Evolutionary conservation across 208 protist species (phyloP), one percentile per base, ranked within the genome.

Genomic region (Trypanosoma lewisi): DNA sequence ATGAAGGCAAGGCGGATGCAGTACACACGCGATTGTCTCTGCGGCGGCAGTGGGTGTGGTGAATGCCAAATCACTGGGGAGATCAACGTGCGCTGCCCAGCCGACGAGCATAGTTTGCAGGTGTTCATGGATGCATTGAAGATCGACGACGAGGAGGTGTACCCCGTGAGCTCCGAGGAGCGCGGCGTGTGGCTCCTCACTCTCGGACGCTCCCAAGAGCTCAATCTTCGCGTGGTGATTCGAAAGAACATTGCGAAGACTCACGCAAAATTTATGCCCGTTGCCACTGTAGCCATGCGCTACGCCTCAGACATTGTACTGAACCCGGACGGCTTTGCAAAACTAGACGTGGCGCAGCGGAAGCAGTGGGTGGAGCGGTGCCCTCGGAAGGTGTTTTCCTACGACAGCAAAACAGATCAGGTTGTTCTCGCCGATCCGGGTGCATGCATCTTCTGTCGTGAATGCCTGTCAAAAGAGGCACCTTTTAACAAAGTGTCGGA

Each of bases 221-320:
- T 98, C 27, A 80, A 85, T 31, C 57, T 97, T 36, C 67, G 68
- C 6, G 69, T 94, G 8, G 74, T 93, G 14, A 94, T 96, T n/a
- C 83, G 82, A 9, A 97, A 98, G 73, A 97, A 97, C 63, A 97
- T 99, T 39, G 98, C 95, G 34, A 99, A 99, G 78, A 94, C 98
- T 42, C 98, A 99, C 64, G 96, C 98, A 7, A 99, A 99, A 83
- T 99, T 98, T 87, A 97, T 93, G 82, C 92, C 96, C 0, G 93
- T 97, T 12, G 81, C 90, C 4, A 95, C 93, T 12, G 91, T 97
- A 27, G 86, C 94, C 28, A 97, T 97, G 91, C 90, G 87, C 39
- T 97, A 97, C 75, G 82, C 88, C 0, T 85, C 95, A 9, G 85
- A 96, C n/a, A 96, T 98, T 37, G 55, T 84, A 12, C 68, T 99